Conservation (phyloP, 2,329 filamentous ascomycete genomes). For the Penicillium sp. region DNA sequence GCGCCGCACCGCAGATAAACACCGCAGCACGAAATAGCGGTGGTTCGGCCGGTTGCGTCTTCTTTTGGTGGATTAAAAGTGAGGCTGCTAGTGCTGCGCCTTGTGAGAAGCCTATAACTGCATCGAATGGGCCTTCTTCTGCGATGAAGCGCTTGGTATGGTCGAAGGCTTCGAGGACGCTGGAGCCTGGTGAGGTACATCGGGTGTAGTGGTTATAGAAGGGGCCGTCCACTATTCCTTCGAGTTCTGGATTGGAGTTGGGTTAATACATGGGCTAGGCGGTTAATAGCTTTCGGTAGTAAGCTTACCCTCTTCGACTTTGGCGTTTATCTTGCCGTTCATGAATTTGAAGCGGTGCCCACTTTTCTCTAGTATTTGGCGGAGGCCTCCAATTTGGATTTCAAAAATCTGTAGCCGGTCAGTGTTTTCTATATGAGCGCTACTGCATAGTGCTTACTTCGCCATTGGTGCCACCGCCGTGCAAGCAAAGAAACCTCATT, state of each 20-base stretch:
- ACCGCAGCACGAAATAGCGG: slow-evolving; percentile 27
- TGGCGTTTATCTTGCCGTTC: slow-evolving; percentile 21
- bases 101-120: slow-evolving; percentile 28
- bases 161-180: slow-evolving; percentile 22
- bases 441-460: slow-evolving; percentile 18
- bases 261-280: not conserved
- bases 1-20: slow-evolving; percentile 24
- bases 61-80: slow-evolving; percentile 19
- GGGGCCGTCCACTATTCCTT: slow-evolving; percentile 25
- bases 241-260: slow-evolving; percentile 19
- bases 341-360: slow-evolving; percentile 26
- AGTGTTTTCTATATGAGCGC: not conserved
- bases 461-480: slow-evolving; percentile 26
- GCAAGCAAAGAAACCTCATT: slow-evolving; percentile 30
- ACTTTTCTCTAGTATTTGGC: slow-evolving; percentile 20
- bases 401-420: slow-evolving; percentile 24
- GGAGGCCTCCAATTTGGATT: slow-evolving; percentile 28
- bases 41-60: slow-evolving; percentile 12
- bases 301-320: slow-evolving; percentile 23
- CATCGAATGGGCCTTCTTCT: slow-evolving; percentile 27
- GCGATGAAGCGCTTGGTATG: slow-evolving; percentile 18
- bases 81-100: slow-evolving; percentile 25
- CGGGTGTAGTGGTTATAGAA: slow-evolving; percentile 28
- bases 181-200: slow-evolving; percentile 17
- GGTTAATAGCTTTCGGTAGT: not conserved